phyloP scores from a whole-genome alignment of 768 basidiomycete genomes.

The Amanita brunnescens region DNA sequence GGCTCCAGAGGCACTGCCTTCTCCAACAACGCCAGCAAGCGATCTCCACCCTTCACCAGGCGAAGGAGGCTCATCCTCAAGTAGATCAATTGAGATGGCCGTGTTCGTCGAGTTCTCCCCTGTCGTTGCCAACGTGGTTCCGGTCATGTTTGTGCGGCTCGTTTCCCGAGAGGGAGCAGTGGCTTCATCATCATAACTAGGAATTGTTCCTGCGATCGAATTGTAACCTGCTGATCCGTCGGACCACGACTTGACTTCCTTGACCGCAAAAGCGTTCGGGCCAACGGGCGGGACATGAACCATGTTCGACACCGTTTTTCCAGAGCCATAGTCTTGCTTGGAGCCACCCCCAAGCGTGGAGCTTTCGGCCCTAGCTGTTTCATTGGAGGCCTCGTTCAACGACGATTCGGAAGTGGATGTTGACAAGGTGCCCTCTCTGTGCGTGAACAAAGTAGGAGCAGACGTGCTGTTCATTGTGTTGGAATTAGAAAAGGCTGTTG shows the following conservation, averaged over 20 bases:
- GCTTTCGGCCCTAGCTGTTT: not conserved
- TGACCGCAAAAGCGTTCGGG: not conserved
- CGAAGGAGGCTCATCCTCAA: conserved; percentile 62
- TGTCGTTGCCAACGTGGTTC: conserved; percentile 3
- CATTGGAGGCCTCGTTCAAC: not conserved
- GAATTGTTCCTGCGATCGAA: not conserved
- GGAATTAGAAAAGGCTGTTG: not conserved
- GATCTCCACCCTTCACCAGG: conserved; percentile 55
- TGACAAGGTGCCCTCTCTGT: conserved; percentile 18
- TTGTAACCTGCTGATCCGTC: not conserved
- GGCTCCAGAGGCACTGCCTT: conserved; percentile 13
- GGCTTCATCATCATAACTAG: not conserved
- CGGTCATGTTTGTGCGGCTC: conserved; percentile 1
- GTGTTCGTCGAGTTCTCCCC: conserved; percentile 18
- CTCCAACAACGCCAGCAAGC: conserved; percentile 31
- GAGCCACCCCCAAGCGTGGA: not conserved
- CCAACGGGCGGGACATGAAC: not conserved
- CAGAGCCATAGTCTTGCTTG: not conserved
- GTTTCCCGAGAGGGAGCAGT: not conserved
- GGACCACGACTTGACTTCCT: not conserved
- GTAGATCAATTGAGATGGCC: conserved; percentile 43
- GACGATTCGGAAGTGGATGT: conserved; percentile 14
- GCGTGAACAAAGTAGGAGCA: conserved; percentile 1
- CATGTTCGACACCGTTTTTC: not conserved
- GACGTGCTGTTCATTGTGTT: not conserved